Evolutionary conservation across 495 filamentous ascomycete genomes (phyloP), one percentile per base, ranked within the genome.

Genomic region (Mycothermus thermophilus): DNA sequence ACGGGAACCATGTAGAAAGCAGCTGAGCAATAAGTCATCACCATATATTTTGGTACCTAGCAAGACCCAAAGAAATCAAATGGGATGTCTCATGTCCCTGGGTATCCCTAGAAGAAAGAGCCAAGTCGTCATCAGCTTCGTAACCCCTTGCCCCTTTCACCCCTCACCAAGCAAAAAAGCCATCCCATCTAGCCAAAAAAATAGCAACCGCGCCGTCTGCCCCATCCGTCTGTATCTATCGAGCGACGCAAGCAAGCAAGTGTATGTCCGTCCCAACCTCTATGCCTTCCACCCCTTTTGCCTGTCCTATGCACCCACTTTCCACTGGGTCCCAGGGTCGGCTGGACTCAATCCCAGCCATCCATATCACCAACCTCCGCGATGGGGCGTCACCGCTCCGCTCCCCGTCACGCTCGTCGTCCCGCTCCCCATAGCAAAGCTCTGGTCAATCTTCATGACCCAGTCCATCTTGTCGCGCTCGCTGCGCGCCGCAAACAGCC

Each of bases 401-500:
- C 40, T 51, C 0, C 44, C 41, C 9, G 15, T 27, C 1, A 12
- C 27, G 26, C 34, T 42, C 3, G 24, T 38, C 22, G 39, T 48
- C 16, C 32, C 42, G 11, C 20, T 55, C 27, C 31, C 44, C 34
- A 46, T 47, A 17, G 47, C 26, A 39, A 58, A 66, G 27, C 58
- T 62, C 45, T 76, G 71, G 43, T 77, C 74, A 38, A 94, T 79
- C 49, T 75, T 77, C 45, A 83, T 62, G 45, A 96, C 90, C 90
- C 90, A 97, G 50, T 95, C 87, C 16, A 84, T 74, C 62, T 92
- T 93, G 48, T 94, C 84, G 10, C 74, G 63, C 60, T 94, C 87
- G 37, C 72, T 83, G 30, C 84, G 65, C 27, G 83, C 81, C 16
- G 83, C 83, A 59, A 99, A 96, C 33, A 99, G 64, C 72, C 82